Base-by-base conservation (phyloP, 2,329 filamentous ascomycete genomes). In the Pseudogymnoascus sp. region DNA sequence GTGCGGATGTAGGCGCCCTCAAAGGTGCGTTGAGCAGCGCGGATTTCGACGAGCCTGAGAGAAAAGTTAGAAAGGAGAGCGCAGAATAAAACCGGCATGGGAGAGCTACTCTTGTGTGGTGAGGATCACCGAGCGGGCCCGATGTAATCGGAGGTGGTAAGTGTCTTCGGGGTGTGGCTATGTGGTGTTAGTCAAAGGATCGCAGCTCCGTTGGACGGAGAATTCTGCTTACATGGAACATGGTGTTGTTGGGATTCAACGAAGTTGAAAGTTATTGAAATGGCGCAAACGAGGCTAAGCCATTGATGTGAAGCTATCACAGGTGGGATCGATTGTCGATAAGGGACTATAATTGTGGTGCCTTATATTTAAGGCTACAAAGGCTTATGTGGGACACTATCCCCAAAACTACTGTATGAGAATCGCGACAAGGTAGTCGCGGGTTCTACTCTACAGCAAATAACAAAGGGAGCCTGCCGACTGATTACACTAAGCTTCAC, bases 1-100 rank as follows among this genome's bases (percentile, higher is more conserved):
- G 95, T 99, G 66, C 95, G 90, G 72, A 97, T 89, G 77, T 97
- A 99, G 21, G 95, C 95, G 21, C 95, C 95, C 77, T 99, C 95
- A 71, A 97, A 99, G 1, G 95, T 99, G 63, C 95, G 86, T 75
- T 99, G 95, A 10, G 93, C 91, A 11, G 95, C 95, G 67, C 95
- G 90, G 68, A 97, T 89, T 77, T 97, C 95, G 67, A 97, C 90
- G 47, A 99, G 87, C 76, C 73, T 75, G 63, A 60, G n/a, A 16
- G 14, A 16, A 4, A 16, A 26, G 47, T 61, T n/a, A 61, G 59
- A 61, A 16, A 39, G 34, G 59, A 40, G 34, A 29, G n/a, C 16
- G 1, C 16, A 18, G 16, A 34, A 34, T 18, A 5, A 57, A 34
- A 34, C 47, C 16, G 34, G 62, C 61, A 61, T 34, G 47, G 36